Evolutionary conservation across 441 rosid genomes (phyloP).

Genomic region (Geranium incanum): DNA sequence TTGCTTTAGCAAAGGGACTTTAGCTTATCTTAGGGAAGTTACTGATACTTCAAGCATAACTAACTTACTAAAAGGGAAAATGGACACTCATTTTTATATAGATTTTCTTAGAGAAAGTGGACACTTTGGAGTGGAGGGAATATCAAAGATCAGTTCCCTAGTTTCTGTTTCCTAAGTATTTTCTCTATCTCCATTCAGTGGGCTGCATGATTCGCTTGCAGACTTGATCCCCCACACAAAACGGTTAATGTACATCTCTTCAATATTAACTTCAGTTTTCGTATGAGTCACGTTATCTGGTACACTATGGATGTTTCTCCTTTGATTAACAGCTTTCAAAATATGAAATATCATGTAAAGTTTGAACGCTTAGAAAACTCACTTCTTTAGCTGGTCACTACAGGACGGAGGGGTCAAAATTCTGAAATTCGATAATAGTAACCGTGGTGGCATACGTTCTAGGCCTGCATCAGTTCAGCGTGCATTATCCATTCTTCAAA

Average conservation of each 20-base stretch:
- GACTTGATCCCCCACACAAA: background rate
- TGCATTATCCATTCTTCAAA: conserved; percentile 83
- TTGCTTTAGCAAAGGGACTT: background rate
- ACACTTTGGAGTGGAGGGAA: background rate
- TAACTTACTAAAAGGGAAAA: background rate
- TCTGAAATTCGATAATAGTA: conserved; percentile 63
- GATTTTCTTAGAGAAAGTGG: background rate
- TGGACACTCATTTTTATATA: background rate
- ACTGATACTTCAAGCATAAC: background rate
- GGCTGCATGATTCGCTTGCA: background rate
- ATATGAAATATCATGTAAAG: background rate
- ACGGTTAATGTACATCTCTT: background rate
- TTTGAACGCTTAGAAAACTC: background rate
- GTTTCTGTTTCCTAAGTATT: background rate
- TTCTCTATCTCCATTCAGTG: background rate
- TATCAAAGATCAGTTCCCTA: background rate
- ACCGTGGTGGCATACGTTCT: conserved; percentile 36
- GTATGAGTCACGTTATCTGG: background rate
- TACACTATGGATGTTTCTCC: background rate
- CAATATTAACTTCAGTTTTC: background rate
- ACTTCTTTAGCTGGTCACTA: conserved; percentile 14
- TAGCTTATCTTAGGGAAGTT: background rate
- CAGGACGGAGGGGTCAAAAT: conserved; percentile 88
- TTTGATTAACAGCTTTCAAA: background rate
- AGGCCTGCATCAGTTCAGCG: conserved; percentile 83